phyloP scores from a whole-genome alignment of 495 filamentous ascomycete species.

The Xylaria acuta region DNA sequence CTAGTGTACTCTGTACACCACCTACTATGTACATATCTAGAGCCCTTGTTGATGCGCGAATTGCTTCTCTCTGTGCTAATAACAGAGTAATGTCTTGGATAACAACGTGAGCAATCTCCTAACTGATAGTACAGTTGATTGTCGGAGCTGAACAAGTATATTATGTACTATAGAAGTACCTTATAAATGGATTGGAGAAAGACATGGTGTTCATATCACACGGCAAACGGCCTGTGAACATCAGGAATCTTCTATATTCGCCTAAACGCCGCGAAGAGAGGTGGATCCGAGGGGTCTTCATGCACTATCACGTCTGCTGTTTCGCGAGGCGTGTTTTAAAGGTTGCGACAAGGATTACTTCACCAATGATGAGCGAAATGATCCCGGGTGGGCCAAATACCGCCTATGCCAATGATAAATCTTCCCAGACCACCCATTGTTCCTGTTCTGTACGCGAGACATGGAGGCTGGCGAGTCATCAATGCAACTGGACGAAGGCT shows the following conservation, averaged over 20 bases:
- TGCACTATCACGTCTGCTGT: conserved; percentile 6
- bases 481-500: conserved; percentile 5
- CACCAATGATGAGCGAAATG: conserved; percentile 1
- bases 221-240: neutral
- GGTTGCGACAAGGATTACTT: conserved; percentile 23
- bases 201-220: neutral
- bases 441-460: neutral
- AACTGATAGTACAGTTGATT: neutral
- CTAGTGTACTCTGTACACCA: neutral
- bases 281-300: conserved; percentile 6
- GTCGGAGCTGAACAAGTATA: neutral
- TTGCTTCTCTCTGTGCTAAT: neutral
- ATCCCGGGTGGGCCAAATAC: conserved; percentile 13
- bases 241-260: neutral
- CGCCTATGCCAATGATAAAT: conserved; percentile 20
- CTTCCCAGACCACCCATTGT: conserved; percentile 15
- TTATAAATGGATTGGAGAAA: neutral
- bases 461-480: conserved; percentile 20
- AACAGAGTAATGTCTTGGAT: neutral
- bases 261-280: neutral
- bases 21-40: neutral
- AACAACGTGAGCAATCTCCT: neutral
- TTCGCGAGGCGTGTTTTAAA: neutral
- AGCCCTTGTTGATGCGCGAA: neutral
- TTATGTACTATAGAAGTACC: neutral